phyloP scores from a whole-genome alignment of 768 basidiomycete species.

The Trametes villosa region DNA sequence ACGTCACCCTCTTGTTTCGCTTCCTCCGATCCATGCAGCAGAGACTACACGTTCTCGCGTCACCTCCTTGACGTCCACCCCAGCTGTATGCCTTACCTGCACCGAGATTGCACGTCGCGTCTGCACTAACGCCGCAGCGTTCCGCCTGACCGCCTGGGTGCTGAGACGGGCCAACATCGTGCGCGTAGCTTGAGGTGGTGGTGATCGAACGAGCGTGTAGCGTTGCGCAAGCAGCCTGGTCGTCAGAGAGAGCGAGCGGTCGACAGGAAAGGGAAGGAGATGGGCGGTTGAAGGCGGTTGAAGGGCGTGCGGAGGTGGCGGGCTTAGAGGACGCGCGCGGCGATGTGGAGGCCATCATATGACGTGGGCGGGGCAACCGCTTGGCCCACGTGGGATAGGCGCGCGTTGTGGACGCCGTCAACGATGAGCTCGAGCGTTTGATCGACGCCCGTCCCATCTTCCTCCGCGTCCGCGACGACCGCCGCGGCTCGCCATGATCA shows the following conservation, averaged over 20 bases:
- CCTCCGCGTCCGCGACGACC: slow-evolving; percentile 2
- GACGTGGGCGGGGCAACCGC: slow-evolving; percentile 26
- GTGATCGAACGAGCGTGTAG: slow-evolving; percentile 4
- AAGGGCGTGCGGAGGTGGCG: slow-evolving; percentile 7
- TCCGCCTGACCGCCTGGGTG: slow-evolving; percentile 24
- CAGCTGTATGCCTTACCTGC: slow-evolving; percentile 33
- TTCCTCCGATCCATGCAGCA: slow-evolving; percentile 93
- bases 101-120: slow-evolving; percentile 35
- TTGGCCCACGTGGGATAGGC: slow-evolving; percentile 14
- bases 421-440: slow-evolving; percentile 5
- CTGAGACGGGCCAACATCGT: slow-evolving; percentile 32
- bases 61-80: slow-evolving; percentile 28
- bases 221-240: not conserved
- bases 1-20: slow-evolving; percentile 83
- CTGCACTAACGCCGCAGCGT: slow-evolving; percentile 13
- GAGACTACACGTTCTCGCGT: slow-evolving; percentile 52
- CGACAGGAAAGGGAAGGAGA: not conserved
- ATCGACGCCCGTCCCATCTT: not conserved
- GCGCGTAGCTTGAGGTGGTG: not conserved
- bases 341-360: slow-evolving; percentile 17
- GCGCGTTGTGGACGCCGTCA: not conserved
- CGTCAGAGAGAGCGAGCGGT: not conserved
- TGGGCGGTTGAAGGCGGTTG: not conserved
- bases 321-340: not conserved
- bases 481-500: slow-evolving; percentile 12